phyloP scores from a whole-genome alignment of 495 filamentous ascomycete species.

The Aspergillus nidulans region DNA sequence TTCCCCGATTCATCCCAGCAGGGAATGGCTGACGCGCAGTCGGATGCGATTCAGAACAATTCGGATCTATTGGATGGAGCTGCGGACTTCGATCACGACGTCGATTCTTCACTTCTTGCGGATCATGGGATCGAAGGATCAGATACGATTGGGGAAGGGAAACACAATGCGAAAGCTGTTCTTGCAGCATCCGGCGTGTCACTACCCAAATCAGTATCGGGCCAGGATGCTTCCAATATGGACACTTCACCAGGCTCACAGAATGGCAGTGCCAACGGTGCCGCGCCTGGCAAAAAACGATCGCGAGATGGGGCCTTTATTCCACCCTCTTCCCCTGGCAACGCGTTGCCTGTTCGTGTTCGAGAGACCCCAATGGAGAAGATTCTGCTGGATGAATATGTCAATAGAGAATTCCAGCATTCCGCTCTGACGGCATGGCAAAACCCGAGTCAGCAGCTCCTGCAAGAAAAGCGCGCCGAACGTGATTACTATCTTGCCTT shows the following conservation, averaged over 20 bases:
- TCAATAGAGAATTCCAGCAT: conserved; percentile 70
- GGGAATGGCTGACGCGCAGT: conserved; percentile 24
- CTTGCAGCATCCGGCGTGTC: conserved; percentile 47
- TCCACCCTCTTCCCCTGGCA: conserved; percentile 26
- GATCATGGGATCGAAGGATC: conserved; percentile 30
- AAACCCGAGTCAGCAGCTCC: conserved; percentile 43
- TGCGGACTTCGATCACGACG: conserved; percentile 20
- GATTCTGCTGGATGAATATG: conserved; percentile 68
- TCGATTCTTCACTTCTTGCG: conserved; percentile 19
- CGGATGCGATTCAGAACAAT: conserved; percentile 25
- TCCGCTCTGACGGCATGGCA: conserved; percentile 46
- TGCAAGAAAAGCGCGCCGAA: conserved; percentile 51
- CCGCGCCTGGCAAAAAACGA: conserved; percentile 49
- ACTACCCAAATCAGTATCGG: conserved; percentile 21
- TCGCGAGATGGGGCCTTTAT: conserved; percentile 55
- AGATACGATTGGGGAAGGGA: conserved; percentile 49
- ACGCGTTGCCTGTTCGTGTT: conserved; percentile 28
- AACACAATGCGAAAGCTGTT: conserved; percentile 55
- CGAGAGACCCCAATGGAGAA: conserved; percentile 45
- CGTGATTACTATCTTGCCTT: conserved; percentile 47
- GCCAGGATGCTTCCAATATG: conserved; percentile 28
- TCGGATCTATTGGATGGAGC: conserved; percentile 19
- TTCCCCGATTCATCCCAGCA: conserved; percentile 33
- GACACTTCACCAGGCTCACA: conserved; percentile 20
- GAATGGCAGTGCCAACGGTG: conserved; percentile 39